Base-by-base conservation (phyloP, 495 filamentous ascomycete genomes). In the Lineolata rhizophorae region DNA sequence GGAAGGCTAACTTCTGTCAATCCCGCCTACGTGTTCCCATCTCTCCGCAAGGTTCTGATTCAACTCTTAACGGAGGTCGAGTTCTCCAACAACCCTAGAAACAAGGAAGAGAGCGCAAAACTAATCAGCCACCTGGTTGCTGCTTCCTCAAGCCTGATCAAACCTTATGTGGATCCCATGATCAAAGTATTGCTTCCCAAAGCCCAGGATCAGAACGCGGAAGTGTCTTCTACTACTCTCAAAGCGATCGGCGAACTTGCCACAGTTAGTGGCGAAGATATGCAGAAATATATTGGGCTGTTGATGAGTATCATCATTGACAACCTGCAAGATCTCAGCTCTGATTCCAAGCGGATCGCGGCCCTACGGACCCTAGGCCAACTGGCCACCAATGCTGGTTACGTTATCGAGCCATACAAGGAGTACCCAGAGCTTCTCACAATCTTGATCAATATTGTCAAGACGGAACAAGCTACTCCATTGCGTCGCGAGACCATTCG, bases 261-360 rank as follows among this genome's bases (percentile, higher is more conserved):
- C 11, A 84, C 75, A 15, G 84, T 95, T 27, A 87, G 90, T 20
- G 87, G 90, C 1, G 70, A 77, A 38, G 72, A 84, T 38, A 92
- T 99, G 76, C 64, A 76, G 20, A 61, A 66, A 1, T 93, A 92
- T 49, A 76, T 94, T 41, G 71, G 76, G 3, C 61, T 71, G 31
- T 66, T 99, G 8, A 99, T 95, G 87, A 76, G 76, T 3, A 82
- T 91, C 32, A 90, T 97, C 45, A 67, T 99, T 35, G 72, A 82
- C 36, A 76, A 83, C 8, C 57, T 99, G 29, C 82, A 95, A 55
- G 87, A 95, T 46, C 72, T 92, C 35, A 76, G 80, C 41, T 91
- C 84, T 5, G 67, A 76, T 31, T 57, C 66, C 17, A 94, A 94
- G 51, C 71, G 87, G 30, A 82, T 91, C 48, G 78, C 90, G 3